Percentiles rank a stretch among this genome's conserved stretches.
phyloP scores from a whole-genome alignment of 768 basidiomycete genomes.

The Cystobasidium tubakii region DNA sequence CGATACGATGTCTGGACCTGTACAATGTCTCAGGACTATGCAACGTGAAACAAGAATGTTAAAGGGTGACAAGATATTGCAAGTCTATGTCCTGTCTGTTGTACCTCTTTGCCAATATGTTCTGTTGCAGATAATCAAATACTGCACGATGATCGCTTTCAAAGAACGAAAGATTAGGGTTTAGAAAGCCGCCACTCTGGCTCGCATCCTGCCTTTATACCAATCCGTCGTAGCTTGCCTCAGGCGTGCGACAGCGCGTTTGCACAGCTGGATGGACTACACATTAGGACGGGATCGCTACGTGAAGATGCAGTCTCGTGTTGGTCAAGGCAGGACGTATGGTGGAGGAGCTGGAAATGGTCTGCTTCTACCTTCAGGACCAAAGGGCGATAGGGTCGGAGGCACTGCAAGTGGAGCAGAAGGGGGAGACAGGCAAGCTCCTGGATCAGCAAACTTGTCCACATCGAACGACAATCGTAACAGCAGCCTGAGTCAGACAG shows the following conservation, averaged over 20 bases:
- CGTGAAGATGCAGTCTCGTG: neutral
- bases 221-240: neutral
- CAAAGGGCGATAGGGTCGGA: neutral
- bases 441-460: neutral
- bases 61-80: too few species aligned
- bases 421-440: neutral
- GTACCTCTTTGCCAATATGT: too few species aligned
- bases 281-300: too few species aligned
- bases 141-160: too few species aligned
- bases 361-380: neutral
- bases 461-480: too few species aligned
- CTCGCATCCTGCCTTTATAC: neutral
- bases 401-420: neutral
- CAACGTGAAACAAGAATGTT: too few species aligned
- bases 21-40: too few species aligned
- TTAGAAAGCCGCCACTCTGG: too few species aligned
- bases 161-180: too few species aligned
- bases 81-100: too few species aligned
- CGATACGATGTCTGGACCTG: too few species aligned
- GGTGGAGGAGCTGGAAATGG: neutral
- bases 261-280: neutral
- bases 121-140: too few species aligned
- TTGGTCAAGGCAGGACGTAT: neutral
- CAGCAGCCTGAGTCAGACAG: neutral
- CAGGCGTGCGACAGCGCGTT: neutral